Conservation (phyloP, 2,329 filamentous ascomycete genomes). For the Phaeophleospora eucalypticola region DNA sequence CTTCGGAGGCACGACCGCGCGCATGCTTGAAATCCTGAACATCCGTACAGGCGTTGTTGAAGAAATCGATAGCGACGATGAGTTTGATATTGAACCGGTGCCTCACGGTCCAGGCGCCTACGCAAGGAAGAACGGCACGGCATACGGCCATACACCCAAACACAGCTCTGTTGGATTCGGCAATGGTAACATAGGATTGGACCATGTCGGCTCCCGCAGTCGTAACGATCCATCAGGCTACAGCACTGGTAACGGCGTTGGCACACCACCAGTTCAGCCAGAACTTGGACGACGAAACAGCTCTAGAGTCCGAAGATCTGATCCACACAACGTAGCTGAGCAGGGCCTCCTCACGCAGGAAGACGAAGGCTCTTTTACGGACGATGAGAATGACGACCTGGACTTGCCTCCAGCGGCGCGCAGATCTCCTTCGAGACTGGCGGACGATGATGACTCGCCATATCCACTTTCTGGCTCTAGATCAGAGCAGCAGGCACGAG, state of each 20-base stretch:
- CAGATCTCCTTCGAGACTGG: conserved; percentile 38
- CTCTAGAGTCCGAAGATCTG: conserved; percentile 40
- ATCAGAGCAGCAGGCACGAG: conserved; percentile 17
- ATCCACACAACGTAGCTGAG: conserved; percentile 44
- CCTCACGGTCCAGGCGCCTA: conserved; percentile 66
- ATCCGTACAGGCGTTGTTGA: conserved; percentile 95
- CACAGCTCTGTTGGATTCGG: conserved; percentile 48
- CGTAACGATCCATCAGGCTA: conserved; percentile 32
- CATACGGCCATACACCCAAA: conserved; percentile 72
- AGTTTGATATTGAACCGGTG: conserved; percentile 85
- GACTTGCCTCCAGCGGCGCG: conserved; percentile 57
- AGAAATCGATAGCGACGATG: conserved; percentile 94
- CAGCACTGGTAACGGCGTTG: conserved; percentile 53
- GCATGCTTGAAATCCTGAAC: conserved; percentile 96
- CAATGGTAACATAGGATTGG: conserved; percentile 30
- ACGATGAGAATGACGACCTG: conserved; percentile 52
- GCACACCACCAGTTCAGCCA: conserved; percentile 45
- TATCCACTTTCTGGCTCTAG: conserved; percentile 41
- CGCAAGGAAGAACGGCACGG: conserved; percentile 72
- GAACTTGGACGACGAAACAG: conserved; percentile 52
- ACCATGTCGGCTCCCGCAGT: conserved; percentile 13
- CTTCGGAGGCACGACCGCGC: conserved; percentile 92
- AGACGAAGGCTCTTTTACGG: conserved; percentile 41
- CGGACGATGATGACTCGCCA: conserved; percentile 20
- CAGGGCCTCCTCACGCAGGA: conserved; percentile 53